Base-by-base conservation (phyloP, 768 basidiomycete species). In the Suillus ampliporus region DNA sequence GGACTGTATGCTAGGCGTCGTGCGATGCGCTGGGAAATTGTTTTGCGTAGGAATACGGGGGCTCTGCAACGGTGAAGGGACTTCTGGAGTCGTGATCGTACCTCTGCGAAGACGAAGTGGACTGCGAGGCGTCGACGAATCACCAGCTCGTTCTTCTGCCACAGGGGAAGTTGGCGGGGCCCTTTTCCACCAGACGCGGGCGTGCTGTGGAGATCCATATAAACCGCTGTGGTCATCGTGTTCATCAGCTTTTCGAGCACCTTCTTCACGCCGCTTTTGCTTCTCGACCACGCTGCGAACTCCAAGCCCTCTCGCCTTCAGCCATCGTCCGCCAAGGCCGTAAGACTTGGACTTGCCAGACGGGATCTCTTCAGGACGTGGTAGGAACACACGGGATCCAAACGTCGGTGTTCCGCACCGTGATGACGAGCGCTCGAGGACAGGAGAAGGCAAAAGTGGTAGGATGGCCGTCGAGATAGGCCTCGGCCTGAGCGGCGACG, bases 371-470 rank as follows among this genome's bases (percentile, higher is more conserved):
- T 76, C 71, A 2, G 68, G 69, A 56, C 64, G 68, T 11, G 73
- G 73, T 7, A 76, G 43, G 17, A 57, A 40, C n/a, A 64, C 77
- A 38, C 80, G 79, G 1, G 87, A 88, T 15, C 86, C 87, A 65
- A 88, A 87, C 1, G 87, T 86, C 11, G 87, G 86, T 4, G 87
- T 87, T 11, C 83, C 85, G 64, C 85, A 87, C 43, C 86, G 77
- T 4, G 85, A 86, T 43, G 77, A 80, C 23, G 82, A 78, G 23
- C 80, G 79, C 50, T 83, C 80, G 13, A 82, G 73, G 59, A 76
- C 71, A 43, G 78, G 66, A 10, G 62, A 65, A 28, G 64, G 68
- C 48, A 69, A 64, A 26, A 69, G 15, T 21, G 69, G 64, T 34
- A 59, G 19, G 21, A 64, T 64, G 1, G 57, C 54, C 28, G 58